Conservation (phyloP, 371 early-diverging fungal species). For the Polyrhizophydium stewartii region DNA sequence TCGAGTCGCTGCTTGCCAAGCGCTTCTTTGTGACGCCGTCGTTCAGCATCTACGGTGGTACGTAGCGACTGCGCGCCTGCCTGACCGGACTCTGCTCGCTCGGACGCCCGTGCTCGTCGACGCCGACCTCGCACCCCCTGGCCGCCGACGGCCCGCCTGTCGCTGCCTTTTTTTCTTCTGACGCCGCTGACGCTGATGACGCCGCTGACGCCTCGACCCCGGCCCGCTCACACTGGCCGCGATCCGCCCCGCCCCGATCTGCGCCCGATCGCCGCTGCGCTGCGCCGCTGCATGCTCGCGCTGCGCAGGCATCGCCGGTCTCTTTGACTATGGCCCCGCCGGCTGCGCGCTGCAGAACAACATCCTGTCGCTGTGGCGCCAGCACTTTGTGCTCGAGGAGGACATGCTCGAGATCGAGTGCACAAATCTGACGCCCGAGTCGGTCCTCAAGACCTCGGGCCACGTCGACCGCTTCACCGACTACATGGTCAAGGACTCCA, state of each 20-base stretch:
- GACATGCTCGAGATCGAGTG: conserved; percentile 99
- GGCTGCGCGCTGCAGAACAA: conserved; percentile 95
- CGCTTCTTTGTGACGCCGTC: conserved; percentile 97
- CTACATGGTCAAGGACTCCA: conserved; percentile 94
- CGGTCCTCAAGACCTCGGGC: conserved; percentile 98
- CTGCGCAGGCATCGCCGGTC: conserved; percentile 86
- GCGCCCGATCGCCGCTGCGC: neutral
- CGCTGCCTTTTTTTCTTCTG: no score
- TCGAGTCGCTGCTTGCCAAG: conserved; percentile 72
- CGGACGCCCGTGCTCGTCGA: neutral
- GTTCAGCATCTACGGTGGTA: conserved; percentile 93
- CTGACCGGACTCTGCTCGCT: neutral
- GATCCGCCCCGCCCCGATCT: neutral
- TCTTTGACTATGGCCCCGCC: conserved; percentile 98
- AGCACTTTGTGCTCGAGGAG: conserved; percentile 98
- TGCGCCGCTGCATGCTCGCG: neutral
- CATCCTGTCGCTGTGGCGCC: conserved; percentile 89
- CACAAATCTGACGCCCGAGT: conserved; percentile 95
- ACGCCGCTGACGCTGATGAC: neutral
- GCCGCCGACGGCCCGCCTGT: no score
- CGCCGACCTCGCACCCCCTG: no score
- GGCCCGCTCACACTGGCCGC: neutral
- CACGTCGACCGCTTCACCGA: conserved; percentile 99
- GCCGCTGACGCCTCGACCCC: neutral
- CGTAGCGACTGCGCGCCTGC: neutral